Conservation (phyloP, 768 basidiomycete genomes). For the Lactifluus piperatus region DNA sequence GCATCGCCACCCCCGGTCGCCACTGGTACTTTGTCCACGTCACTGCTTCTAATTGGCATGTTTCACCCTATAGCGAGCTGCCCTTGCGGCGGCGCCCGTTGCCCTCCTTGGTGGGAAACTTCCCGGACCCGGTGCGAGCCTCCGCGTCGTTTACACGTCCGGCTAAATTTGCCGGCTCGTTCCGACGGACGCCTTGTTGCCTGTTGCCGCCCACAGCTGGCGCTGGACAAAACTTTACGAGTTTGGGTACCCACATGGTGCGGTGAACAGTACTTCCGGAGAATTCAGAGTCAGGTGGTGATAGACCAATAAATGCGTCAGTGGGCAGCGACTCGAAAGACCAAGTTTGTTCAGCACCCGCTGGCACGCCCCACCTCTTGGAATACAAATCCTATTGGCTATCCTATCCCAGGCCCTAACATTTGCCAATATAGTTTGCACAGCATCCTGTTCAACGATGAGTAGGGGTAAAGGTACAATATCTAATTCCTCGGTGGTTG, state of each 20-base stretch:
- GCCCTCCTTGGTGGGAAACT: background rate
- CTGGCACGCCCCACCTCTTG: no score
- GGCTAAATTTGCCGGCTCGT: background rate
- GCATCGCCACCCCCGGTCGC: background rate
- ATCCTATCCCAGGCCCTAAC: no score
- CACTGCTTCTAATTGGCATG: background rate
- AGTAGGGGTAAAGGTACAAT: background rate
- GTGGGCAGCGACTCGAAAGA: background rate
- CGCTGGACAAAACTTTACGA: no score
- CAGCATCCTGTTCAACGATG: background rate
- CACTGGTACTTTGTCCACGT: background rate
- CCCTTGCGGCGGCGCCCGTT: background rate
- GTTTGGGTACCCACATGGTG: background rate
- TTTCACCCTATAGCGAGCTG: background rate
- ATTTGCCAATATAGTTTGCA: background rate
- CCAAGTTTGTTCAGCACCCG: background rate
- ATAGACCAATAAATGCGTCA: background rate
- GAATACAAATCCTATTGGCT: no score
- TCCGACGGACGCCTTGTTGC: no score
- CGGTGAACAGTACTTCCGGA: no score
- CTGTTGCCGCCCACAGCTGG: background rate
- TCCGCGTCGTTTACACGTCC: background rate
- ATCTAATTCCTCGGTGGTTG: background rate
- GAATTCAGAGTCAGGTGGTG: background rate
- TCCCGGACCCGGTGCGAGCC: background rate